Conservation (phyloP, 2,329 filamentous ascomycete genomes). For the Claviceps sp. region DNA sequence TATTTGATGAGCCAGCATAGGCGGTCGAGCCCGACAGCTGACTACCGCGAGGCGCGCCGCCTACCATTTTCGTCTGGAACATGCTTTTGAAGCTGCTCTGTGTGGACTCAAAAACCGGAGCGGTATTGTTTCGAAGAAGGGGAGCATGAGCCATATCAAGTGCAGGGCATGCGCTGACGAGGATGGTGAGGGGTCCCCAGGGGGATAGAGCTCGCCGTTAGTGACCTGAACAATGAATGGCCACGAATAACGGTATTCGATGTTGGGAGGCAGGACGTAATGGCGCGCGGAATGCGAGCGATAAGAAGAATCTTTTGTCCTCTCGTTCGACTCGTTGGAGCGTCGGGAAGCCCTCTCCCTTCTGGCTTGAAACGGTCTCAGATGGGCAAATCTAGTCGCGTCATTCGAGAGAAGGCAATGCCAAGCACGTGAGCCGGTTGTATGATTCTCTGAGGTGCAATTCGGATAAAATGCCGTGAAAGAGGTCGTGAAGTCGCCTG, state of each 20-base stretch:
- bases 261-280: neutral
- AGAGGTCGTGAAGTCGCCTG: neutral
- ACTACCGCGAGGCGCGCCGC: constrained; percentile 40
- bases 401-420: constrained; percentile 7
- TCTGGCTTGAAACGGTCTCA: constrained; percentile 7
- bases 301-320: neutral
- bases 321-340: constrained; percentile 2
- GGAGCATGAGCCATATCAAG: constrained; percentile 46
- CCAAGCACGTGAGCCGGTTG: neutral
- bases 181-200: neutral
- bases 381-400: constrained; percentile 4
- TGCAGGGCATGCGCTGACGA: constrained; percentile 26
- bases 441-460: neutral
- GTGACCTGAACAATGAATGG: neutral
- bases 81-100: constrained; percentile 28
- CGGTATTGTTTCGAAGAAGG: constrained; percentile 44
- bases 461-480: neutral
- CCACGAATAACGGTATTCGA: neutral
- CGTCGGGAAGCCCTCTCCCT: constrained; percentile 4
- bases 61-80: constrained; percentile 34
- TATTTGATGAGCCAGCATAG: constrained; percentile 38
- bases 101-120: constrained; percentile 38
- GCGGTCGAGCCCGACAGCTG: constrained; percentile 50
- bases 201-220: constrained; percentile 3
- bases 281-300: neutral